phyloP scores from a whole-genome alignment of 805 yeast species.

The Torulaspora quercuum region DNA sequence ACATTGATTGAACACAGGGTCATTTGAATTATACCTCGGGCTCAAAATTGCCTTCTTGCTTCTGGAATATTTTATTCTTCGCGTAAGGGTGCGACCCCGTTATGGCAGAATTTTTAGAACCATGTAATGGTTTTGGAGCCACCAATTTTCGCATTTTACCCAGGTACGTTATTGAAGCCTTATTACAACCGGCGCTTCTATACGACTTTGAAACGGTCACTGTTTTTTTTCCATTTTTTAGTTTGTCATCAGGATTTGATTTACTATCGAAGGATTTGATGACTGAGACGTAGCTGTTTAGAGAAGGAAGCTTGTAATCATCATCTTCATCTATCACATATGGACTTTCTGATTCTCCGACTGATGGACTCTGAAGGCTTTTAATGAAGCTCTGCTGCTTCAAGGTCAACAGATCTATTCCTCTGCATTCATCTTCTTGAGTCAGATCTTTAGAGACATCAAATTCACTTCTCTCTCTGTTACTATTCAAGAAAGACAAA shows the following conservation, averaged over 20 bases:
- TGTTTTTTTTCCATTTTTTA: conserved; percentile 41
- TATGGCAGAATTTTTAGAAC: not conserved
- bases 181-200: conserved; percentile 52
- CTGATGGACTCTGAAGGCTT: conserved; percentile 30
- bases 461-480: conserved; percentile 33
- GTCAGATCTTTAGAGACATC: conserved; percentile 27
- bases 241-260: conserved; percentile 39
- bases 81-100: conserved; percentile 1
- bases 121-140: conserved; percentile 24
- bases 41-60: too few species aligned
- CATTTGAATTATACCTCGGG: too few species aligned
- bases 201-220: conserved; percentile 54
- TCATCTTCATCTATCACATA: not conserved
- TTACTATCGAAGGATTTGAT: conserved; percentile 45
- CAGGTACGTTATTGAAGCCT: conserved; percentile 55
- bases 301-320: not conserved
- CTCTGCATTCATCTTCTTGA: conserved; percentile 35
- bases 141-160: conserved; percentile 39
- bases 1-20: too few species aligned
- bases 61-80: conserved; percentile 19
- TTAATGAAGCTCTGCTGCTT: conserved; percentile 43
- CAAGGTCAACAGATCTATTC: conserved; percentile 43
- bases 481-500: conserved; percentile 48
- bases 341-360: too few species aligned
- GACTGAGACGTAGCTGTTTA: conserved; percentile 33